Conservation (phyloP, 176 grass and related monocot genomes). For the Cymbopogon citratus region DNA sequence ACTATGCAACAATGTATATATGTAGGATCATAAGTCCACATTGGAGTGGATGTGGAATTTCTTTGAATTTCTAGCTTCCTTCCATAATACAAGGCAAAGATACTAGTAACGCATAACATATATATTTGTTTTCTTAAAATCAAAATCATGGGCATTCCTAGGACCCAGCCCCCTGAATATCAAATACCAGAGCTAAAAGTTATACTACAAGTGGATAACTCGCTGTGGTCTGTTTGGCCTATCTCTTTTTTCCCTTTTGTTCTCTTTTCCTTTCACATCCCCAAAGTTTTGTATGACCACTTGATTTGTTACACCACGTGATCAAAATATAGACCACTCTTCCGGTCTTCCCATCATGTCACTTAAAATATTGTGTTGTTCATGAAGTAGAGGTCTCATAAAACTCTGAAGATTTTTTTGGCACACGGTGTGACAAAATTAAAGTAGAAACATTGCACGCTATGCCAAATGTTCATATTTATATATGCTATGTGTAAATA, state of each 20-base stretch:
- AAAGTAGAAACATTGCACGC: neutral
- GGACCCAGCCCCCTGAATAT: too few species aligned
- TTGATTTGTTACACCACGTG: neutral
- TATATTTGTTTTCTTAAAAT: too few species aligned
- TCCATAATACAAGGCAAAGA: neutral
- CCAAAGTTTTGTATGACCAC: neutral
- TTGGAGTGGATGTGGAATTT: neutral
- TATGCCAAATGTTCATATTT: neutral
- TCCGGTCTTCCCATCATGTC: neutral
- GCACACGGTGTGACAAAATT: too few species aligned
- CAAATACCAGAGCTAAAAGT: neutral
- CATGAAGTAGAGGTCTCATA: too few species aligned
- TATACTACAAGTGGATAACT: neutral
- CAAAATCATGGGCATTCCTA: too few species aligned
- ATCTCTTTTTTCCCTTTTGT: neutral
- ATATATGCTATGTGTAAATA: neutral
- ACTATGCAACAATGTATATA: too few species aligned
- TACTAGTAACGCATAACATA: too few species aligned
- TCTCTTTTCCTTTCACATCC: neutral
- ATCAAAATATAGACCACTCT: neutral
- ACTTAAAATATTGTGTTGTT: neutral
- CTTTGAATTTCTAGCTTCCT: neutral
- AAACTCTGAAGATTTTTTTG: too few species aligned
- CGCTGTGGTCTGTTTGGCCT: neutral
- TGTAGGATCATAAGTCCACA: too few species aligned